Percentiles rank a stretch among this genome's conserved stretches.
These are phyloP conservation scores for Gonapodya sp. DNA, from an alignment of 192 early-diverging fungal species.

Conservation along the genomic window DNA sequence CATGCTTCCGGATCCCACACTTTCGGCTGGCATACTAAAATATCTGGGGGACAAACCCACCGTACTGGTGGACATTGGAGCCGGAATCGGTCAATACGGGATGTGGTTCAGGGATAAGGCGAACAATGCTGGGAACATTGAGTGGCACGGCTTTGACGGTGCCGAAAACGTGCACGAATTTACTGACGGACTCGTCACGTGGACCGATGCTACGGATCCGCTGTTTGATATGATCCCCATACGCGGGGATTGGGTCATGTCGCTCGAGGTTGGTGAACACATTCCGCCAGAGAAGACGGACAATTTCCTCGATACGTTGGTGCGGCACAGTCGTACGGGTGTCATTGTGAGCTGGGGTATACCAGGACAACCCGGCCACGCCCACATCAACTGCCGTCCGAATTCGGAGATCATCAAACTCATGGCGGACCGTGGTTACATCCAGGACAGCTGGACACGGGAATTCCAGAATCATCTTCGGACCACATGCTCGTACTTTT, in stretches of 20 bases:
- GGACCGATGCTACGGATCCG: conserved; percentile 1
- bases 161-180: conserved; percentile 9
- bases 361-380: conserved; percentile 1
- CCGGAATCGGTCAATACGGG: background rate
- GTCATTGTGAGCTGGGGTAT: conserved; percentile 5
- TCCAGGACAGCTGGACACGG: background rate
- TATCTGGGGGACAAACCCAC: background rate
- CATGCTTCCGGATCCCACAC: background rate
- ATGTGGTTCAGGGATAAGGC: background rate
- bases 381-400: conserved; percentile 5
- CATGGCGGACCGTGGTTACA: background rate
- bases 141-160: conserved; percentile 3
- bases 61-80: background rate
- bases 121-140: background rate
- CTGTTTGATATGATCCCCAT: background rate
- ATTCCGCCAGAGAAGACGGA: background rate
- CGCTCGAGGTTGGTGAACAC: conserved; percentile 5
- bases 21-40: background rate
- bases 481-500: background rate
- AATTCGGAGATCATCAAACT: background rate
- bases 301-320: conserved; percentile 2
- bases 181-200: background rate
- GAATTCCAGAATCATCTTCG: background rate
- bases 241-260: conserved; percentile 5
- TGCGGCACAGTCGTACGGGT: background rate